Conservation (phyloP, 768 basidiomycete species). For the Suillus occidentalis region DNA sequence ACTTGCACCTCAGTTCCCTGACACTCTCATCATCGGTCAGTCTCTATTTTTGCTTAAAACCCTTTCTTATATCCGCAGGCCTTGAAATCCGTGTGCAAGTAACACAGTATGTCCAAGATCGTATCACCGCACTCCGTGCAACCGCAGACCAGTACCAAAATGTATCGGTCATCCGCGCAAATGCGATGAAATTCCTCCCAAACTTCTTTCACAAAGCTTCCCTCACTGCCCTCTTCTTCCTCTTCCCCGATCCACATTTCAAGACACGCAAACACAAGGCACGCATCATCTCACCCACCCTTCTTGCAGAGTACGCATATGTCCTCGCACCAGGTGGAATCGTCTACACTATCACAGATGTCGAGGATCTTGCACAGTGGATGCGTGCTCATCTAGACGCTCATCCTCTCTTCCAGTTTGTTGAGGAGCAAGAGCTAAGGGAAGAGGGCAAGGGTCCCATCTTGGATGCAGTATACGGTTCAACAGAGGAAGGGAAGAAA, state of each 20-base stretch:
- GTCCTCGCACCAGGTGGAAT: conserved; percentile 91
- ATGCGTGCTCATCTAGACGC: conserved; percentile 86
- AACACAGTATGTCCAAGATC: conserved; percentile 92
- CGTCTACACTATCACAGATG: conserved; percentile 97
- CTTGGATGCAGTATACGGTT: conserved; percentile 77
- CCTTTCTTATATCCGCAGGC: conserved; percentile 45
- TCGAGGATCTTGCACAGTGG: conserved; percentile 92
- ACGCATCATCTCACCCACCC: conserved; percentile 95
- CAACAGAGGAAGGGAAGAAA: conserved; percentile 97
- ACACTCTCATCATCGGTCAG: conserved; percentile 90
- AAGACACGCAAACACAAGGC: conserved; percentile 98
- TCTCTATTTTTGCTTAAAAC: conserved; percentile 14
- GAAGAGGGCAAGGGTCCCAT: conserved; percentile 72
- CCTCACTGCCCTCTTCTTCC: conserved; percentile 91
- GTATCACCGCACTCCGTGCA: conserved; percentile 89
- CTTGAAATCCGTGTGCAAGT: conserved; percentile 98
- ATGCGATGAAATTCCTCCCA: conserved; percentile 98
- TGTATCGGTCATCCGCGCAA: conserved; percentile 90
- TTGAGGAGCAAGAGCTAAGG: conserved; percentile 76
- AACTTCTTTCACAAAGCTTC: conserved; percentile 94
- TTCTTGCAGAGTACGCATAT: conserved; percentile 96
- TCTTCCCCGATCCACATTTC: conserved; percentile 99
- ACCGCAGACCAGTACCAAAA: conserved; percentile 68
- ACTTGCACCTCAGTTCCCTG: conserved; percentile 87
- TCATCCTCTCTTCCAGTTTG: conserved; percentile 84